Evolutionary conservation across 139 green algal genomes (phyloP), one percentile per base, ranked within the genome.

Genomic region (Coelastrella sp.): DNA sequence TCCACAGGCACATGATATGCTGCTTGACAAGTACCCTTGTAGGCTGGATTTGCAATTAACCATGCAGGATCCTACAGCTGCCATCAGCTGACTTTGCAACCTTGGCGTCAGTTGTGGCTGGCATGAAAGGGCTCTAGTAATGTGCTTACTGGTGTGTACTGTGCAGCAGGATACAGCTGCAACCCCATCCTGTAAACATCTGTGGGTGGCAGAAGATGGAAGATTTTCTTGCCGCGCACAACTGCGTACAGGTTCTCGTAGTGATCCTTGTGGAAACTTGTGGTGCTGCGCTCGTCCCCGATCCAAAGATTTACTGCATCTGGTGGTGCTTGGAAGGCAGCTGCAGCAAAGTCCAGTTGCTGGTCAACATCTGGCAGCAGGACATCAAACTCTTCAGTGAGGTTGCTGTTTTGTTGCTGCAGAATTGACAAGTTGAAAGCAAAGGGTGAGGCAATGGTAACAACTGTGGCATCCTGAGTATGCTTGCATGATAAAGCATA

Each of bases 221-320:
- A 98, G 5, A 87, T 89, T 87, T 98, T 98, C 34, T 77, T 89
- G 67, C 95, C 95, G 0, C 80, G 51, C 19, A 98, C 43, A 11
- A 98, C 93, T 51, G 89, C 90, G 45, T 96, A 98, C 21, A 96
- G 79, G 83, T 98, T 98, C 84, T 98, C 95, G 81, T 96, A 98
- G 69, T 95, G 75, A 25, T 82, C 75, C 37, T 96, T 96, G 85
- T 98, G 96, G 82, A 93, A 98, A 59, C 90, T 95, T 9, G 96
- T 98, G 4, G 92, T 83, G 32, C 88, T 94, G 35, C 91, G 88
- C 37, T 91, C 80, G 79, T 96, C 93, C 1, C 96, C 96, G 4
- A 98, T 93, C 90, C 90, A 93, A 23, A 93, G 51, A 43, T 93
- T 93, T 34, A 62, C 74, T 0, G 88, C 90, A 48, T 91, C 90